phyloP scores from a whole-genome alignment of 2,329 filamentous ascomycete species.

The Daldinia sp. region DNA sequence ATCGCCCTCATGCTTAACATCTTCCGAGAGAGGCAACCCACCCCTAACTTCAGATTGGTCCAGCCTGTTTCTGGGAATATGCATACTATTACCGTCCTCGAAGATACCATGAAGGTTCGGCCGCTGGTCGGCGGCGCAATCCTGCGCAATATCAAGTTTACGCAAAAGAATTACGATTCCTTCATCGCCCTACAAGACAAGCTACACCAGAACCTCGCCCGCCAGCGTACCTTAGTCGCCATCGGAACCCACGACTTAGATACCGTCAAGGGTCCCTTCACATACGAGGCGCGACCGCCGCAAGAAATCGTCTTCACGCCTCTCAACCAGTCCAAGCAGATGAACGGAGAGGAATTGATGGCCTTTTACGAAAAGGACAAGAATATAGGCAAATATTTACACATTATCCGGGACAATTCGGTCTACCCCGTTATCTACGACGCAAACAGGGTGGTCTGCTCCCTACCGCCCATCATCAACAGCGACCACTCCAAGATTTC shows the following conservation, averaged over 20 bases:
- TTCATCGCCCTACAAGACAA: slow-evolving; percentile 99
- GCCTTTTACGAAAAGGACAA: slow-evolving; percentile 94
- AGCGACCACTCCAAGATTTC: slow-evolving; percentile 96
- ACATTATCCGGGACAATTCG: slow-evolving; percentile 92
- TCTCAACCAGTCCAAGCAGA: slow-evolving; percentile 88
- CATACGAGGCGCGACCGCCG: slow-evolving; percentile 92
- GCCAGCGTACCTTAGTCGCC: slow-evolving; percentile 91
- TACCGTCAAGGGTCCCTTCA: slow-evolving; percentile 92
- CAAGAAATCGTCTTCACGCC: slow-evolving; percentile 91
- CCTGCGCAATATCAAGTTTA: slow-evolving; percentile 89
- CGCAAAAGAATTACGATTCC: slow-evolving; percentile 88
- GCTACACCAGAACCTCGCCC: slow-evolving; percentile 93
- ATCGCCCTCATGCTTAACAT: slow-evolving; percentile 96
- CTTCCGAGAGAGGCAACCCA: slow-evolving; percentile 78
- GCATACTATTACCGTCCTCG: slow-evolving; percentile 80
- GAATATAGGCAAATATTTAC: slow-evolving; percentile 87
- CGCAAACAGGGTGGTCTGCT: slow-evolving; percentile 85
- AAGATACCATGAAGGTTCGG: slow-evolving; percentile 78
- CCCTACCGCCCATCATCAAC: slow-evolving; percentile 97
- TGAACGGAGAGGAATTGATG: slow-evolving; percentile 92
- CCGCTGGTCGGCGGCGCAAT: slow-evolving; percentile 91
- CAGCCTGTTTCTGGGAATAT: slow-evolving; percentile 76
- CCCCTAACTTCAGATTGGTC: slow-evolving; percentile 82
- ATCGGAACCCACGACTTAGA: slow-evolving; percentile 98
- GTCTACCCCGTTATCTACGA: slow-evolving; percentile 98